phyloP scores from a whole-genome alignment of 1,284 basidiomycete species.

The Abortiporus biennis region DNA sequence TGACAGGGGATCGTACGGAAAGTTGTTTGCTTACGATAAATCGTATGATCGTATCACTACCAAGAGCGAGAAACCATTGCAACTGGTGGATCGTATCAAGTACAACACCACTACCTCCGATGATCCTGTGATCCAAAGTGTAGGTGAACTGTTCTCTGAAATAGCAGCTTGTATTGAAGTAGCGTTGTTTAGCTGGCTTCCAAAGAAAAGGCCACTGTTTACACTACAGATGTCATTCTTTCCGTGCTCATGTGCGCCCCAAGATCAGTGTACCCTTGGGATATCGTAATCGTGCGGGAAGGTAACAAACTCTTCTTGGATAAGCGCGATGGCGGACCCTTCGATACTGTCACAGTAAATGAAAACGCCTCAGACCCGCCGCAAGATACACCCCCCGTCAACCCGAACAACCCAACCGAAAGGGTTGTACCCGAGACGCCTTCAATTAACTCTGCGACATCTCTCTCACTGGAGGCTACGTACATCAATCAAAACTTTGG shows the following conservation, averaged over 20 bases:
- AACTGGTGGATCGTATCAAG: constrained; percentile 91
- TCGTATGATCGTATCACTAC: constrained; percentile 94
- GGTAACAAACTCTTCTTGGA: constrained; percentile 95
- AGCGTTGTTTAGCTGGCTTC: constrained; percentile 54
- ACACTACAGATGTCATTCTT: constrained; percentile 94
- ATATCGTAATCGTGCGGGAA: constrained; percentile 92
- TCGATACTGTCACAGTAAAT: constrained; percentile 97
- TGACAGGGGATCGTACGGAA: constrained; percentile 79
- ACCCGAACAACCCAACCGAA: constrained; percentile 69
- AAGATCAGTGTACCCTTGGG: constrained; percentile 97
- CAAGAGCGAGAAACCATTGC: constrained; percentile 86
- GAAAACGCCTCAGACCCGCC: constrained; percentile 98
- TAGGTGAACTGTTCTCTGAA: constrained; percentile 25
- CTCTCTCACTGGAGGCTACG: constrained; percentile 93
- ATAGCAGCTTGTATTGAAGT: constrained; percentile 5
- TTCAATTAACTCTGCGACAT: constrained; percentile 90
- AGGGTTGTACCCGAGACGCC: constrained; percentile 61
- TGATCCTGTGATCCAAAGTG: constrained; percentile 91
- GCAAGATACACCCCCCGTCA: constrained; percentile 74
- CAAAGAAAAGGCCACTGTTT: constrained; percentile 80
- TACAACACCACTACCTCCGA: constrained; percentile 98
- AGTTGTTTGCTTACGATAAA: constrained; percentile 92
- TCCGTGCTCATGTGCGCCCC: constrained; percentile 96
- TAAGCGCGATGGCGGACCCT: constrained; percentile 96
- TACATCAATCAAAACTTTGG: constrained; percentile 99